Percentiles rank a stretch among this genome's conserved stretches.
phyloP scores from a whole-genome alignment of 2,329 filamentous ascomycete genomes.

The Lomentospora prolificans region DNA sequence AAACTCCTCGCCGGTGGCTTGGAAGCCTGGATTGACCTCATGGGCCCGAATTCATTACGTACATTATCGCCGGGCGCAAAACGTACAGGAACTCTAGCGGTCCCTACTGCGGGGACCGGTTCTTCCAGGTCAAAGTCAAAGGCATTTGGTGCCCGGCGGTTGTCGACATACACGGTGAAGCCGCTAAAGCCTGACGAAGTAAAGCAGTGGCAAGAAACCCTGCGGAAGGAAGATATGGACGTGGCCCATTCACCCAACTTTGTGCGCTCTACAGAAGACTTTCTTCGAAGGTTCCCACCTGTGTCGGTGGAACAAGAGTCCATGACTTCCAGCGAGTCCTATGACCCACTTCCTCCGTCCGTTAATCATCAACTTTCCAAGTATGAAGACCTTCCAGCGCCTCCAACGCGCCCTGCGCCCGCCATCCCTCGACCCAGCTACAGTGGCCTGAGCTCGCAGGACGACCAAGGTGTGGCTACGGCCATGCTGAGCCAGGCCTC shows the following conservation, averaged over 20 bases:
- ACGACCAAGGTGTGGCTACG: slow-evolving; percentile 4
- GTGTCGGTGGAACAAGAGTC: slow-evolving; percentile 51
- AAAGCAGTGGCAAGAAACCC: slow-evolving; percentile 66
- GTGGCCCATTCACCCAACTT: slow-evolving; percentile 41
- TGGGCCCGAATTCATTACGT: slow-evolving; percentile 57
- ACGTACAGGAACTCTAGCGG: neutral
- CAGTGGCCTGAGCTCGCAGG: slow-evolving; percentile 50
- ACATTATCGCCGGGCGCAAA: neutral
- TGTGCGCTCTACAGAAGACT: slow-evolving; percentile 70
- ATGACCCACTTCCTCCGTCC: slow-evolving; percentile 15
- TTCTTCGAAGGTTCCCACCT: slow-evolving; percentile 71
- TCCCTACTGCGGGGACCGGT: neutral
- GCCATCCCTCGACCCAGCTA: slow-evolving; percentile 65
- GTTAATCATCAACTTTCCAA: neutral
- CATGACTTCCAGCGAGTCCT: slow-evolving; percentile 34
- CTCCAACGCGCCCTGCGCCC: slow-evolving; percentile 58
- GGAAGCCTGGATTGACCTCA: slow-evolving; percentile 75
- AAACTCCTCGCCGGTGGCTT: slow-evolving; percentile 75
- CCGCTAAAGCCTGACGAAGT: slow-evolving; percentile 76
- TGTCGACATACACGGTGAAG: slow-evolving; percentile 42
- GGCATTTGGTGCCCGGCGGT: slow-evolving; percentile 16
- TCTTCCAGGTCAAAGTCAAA: neutral
- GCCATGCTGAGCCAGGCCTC: slow-evolving; percentile 24
- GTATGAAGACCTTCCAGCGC: slow-evolving; percentile 30
- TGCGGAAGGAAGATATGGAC: slow-evolving; percentile 53